These are phyloP conservation scores for Ogataea saltuana DNA, from an alignment of 805 yeast species.

Conservation along the genomic window DNA sequence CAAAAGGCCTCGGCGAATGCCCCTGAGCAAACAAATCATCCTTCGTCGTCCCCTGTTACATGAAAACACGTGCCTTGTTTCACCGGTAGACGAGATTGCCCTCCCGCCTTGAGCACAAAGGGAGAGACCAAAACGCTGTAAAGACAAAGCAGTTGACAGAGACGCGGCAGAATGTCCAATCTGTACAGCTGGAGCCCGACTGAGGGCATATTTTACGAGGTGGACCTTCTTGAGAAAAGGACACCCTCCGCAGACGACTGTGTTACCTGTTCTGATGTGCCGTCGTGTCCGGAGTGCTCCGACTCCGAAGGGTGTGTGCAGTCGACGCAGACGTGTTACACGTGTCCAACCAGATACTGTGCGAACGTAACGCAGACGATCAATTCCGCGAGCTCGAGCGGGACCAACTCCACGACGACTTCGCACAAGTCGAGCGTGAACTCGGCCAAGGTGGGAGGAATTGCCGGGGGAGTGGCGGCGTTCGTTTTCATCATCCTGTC, in stretches of 20 bases:
- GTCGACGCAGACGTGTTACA: conserved; percentile 55
- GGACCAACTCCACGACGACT: conserved; percentile 13
- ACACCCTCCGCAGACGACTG: conserved; percentile 20
- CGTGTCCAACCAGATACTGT: conserved; percentile 60
- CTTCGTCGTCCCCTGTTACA: too few species aligned
- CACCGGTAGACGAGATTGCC: too few species aligned
- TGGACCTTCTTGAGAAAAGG: conserved; percentile 7
- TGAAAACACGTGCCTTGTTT: too few species aligned
- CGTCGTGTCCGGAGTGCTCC: conserved; percentile 57
- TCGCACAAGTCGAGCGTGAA: conserved; percentile 3
- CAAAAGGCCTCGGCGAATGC: too few species aligned
- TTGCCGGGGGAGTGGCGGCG: conserved; percentile 74
- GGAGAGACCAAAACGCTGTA: too few species aligned
- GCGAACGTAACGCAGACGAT: conserved; percentile 30
- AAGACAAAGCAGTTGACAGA: too few species aligned
- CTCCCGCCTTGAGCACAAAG: too few species aligned
- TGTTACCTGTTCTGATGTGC: conserved; percentile 35
- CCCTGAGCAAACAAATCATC: too few species aligned
- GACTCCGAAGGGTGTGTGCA: conserved; percentile 53
- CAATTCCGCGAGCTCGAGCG: conserved; percentile 20
- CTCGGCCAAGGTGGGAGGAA: conserved; percentile 49
- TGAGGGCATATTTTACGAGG: conserved; percentile 15
- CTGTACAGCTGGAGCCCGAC: conserved; percentile 1
- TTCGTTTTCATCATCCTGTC: conserved; percentile 45
- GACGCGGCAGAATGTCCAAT: conserved; percentile 6